Base-by-base conservation (phyloP, 768 basidiomycete species). In the Lactifluus pinguis region DNA sequence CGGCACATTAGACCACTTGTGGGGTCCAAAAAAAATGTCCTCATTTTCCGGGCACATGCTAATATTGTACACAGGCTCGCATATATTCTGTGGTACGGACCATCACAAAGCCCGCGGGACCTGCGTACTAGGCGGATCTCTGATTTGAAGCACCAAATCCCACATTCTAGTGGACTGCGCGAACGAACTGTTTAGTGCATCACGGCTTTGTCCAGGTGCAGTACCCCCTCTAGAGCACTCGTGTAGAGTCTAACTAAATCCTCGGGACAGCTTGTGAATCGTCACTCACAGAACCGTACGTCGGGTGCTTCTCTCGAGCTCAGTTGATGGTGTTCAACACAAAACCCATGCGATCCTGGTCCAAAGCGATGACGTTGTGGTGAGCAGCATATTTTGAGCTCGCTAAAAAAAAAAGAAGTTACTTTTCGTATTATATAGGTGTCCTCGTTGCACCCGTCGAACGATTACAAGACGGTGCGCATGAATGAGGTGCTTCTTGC, bases 391-490 rank as follows among this genome's bases (percentile, higher is more conserved):
- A 30, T 54, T 38, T 53, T 14, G 48, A 19, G 42, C 25, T 32
- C 19, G 53, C 19, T 42, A 42, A 21, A 30, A 36, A 7, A 60
- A 21, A 34, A 56, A 25, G 25, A 25, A n/a, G 44, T 44, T 25
- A 14, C 9, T 30, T 11, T 45, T 51, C 38, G 19, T 11, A 25
- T 45, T 51, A 39, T 9, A 17, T 64, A 91, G 87, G 83, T 91
- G 30, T 89, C 85, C 74, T 89, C 88, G 2, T 73, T 93, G 17
- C 86, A 88, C 67, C 91, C 91, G 0, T 85, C 89, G 4, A 93
- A 93, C 69, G 91, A 93, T 72, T 93, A 92, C 74, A 93, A 92
- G 75, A 93, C 91, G 52, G 91, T 87, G 69, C 69, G 77, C 52
- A 29, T 65, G 56, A 62, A 61, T 57, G 72, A 21, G 19, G 17